Percentiles rank a stretch among this genome's conserved stretches.
Conservation (phyloP, 1,284 basidiomycete species). For the Marasmius tenuissimus region DNA sequence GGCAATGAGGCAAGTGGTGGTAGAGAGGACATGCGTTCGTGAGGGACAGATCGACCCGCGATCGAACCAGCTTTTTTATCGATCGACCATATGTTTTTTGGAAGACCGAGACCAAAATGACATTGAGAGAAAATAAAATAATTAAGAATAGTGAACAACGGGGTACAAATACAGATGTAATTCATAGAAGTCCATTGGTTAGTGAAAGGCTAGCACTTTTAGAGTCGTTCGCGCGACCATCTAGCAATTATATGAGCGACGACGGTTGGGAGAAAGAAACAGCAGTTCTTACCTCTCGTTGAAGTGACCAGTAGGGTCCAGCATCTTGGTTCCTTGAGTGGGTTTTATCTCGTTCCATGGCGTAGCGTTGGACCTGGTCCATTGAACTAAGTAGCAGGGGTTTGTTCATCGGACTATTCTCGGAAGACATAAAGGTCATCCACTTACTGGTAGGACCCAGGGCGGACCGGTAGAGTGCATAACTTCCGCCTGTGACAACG, state of each 20-base stretch:
- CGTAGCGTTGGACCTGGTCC: slow-evolving; percentile 78
- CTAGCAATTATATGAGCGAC: neutral
- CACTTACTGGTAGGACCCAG: slow-evolving; percentile 63
- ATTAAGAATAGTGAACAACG: neutral
- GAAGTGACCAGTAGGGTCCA: slow-evolving; percentile 70
- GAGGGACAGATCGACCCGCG: neutral
- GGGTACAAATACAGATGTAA: too few species aligned
- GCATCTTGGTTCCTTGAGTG: slow-evolving; percentile 69
- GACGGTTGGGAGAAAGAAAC: neutral
- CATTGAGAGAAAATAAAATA: neutral
- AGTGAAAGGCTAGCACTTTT: too few species aligned
- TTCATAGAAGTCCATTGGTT: too few species aligned
- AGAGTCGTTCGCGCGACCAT: neutral
- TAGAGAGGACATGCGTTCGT: neutral
- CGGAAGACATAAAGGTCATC: slow-evolving; percentile 9
- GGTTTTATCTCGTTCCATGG: slow-evolving; percentile 79
- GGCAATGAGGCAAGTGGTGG: slow-evolving; percentile 9
- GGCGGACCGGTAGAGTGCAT: slow-evolving; percentile 74
- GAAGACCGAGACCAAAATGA: neutral
- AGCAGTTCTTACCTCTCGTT: slow-evolving; percentile 57
- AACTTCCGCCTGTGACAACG: slow-evolving; percentile 63
- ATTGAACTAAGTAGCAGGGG: slow-evolving; percentile 53
- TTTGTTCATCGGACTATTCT: slow-evolving; percentile 3
- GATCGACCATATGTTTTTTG: neutral
- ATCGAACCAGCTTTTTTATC: neutral